phyloP scores from a whole-genome alignment of 495 filamentous ascomycete species.

The Neurospora sp. region DNA sequence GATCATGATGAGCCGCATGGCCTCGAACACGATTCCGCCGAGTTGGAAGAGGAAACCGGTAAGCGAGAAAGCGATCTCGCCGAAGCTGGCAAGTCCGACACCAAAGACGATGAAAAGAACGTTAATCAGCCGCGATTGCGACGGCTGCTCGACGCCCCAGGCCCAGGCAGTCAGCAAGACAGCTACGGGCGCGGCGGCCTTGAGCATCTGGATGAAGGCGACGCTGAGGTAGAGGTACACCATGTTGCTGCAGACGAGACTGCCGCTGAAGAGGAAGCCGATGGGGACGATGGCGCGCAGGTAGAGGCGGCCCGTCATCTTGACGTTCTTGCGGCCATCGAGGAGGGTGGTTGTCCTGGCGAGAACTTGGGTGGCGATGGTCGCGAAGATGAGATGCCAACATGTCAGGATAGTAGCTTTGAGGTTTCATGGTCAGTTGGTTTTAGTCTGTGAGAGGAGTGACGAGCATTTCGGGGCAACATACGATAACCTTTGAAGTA shows the following conservation, averaged over 20 bases:
- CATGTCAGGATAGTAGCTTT: conserved; percentile 52
- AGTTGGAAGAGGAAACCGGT: conserved; percentile 61
- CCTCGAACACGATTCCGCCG: conserved; percentile 62
- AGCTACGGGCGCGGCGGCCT: conserved; percentile 60
- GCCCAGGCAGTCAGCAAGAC: conserved; percentile 57
- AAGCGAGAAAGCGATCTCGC: conserved; percentile 65
- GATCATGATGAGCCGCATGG: conserved; percentile 67
- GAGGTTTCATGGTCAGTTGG: background rate
- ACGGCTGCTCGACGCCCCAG: conserved; percentile 51
- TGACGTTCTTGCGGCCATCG: conserved; percentile 55
- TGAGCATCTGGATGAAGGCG: conserved; percentile 76
- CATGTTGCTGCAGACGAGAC: conserved; percentile 62
- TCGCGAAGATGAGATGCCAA: conserved; percentile 70
- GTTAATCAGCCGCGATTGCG: conserved; percentile 51
- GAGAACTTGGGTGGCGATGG: conserved; percentile 61
- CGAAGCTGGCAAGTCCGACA: conserved; percentile 60
- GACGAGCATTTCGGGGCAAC: background rate
- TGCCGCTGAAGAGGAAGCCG: conserved; percentile 60
- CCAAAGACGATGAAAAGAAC: conserved; percentile 65
- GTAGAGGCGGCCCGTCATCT: conserved; percentile 60
- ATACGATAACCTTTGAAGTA: conserved; percentile 20
- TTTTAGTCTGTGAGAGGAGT: background rate
- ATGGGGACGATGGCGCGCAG: conserved; percentile 65
- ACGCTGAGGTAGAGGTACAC: conserved; percentile 69
- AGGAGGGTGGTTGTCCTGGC: conserved; percentile 57